phyloP scores from a whole-genome alignment of 2,329 filamentous ascomycete species.

The Xylariaceae sp. region DNA sequence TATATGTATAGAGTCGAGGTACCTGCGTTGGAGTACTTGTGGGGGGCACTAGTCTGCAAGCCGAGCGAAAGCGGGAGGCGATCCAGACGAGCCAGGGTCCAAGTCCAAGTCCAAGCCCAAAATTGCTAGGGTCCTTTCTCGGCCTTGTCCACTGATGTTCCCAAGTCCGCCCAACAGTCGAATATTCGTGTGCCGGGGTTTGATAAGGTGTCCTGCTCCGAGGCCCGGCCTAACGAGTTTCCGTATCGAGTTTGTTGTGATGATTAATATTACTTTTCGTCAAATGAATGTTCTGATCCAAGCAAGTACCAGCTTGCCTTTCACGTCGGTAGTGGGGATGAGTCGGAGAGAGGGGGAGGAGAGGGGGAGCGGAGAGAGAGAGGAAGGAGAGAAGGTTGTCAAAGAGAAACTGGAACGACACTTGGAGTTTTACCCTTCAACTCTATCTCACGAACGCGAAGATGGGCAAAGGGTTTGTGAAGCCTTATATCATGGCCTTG shows the following conservation, averaged over 20 bases:
- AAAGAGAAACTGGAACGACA: slow-evolving; percentile 45
- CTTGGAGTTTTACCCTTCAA: slow-evolving; percentile 45
- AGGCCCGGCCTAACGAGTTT: slow-evolving; percentile 21
- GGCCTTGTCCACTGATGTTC: slow-evolving; percentile 28
- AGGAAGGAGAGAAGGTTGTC: slow-evolving; percentile 35
- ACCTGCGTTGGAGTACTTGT: slow-evolving; percentile 38
- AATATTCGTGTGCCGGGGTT: slow-evolving; percentile 26
- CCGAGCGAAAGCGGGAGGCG: slow-evolving; percentile 42
- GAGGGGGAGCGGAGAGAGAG: slow-evolving; percentile 34
- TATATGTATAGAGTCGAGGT: slow-evolving; percentile 35
- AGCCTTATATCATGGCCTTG: slow-evolving; percentile 57
- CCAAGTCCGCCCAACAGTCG: slow-evolving; percentile 29
- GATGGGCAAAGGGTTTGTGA: slow-evolving; percentile 43
- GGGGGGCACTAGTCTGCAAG: slow-evolving; percentile 27
- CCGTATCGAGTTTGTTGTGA: slow-evolving; percentile 20
- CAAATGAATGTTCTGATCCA: slow-evolving; percentile 49
- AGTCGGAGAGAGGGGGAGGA: slow-evolving; percentile 30
- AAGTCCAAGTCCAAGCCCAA: slow-evolving; percentile 35
- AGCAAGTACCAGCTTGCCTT: slow-evolving; percentile 60
- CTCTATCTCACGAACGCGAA: slow-evolving; percentile 40
- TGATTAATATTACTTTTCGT: slow-evolving; percentile 41
- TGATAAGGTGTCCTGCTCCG: slow-evolving; percentile 23
- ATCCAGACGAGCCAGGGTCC: slow-evolving; percentile 30
- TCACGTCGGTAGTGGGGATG: slow-evolving; percentile 36
- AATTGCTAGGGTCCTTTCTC: slow-evolving; percentile 29